These are phyloP conservation scores for Claviceps cyperi DNA, from an alignment of 2,329 filamentous ascomycete species.

Conservation along the genomic window DNA sequence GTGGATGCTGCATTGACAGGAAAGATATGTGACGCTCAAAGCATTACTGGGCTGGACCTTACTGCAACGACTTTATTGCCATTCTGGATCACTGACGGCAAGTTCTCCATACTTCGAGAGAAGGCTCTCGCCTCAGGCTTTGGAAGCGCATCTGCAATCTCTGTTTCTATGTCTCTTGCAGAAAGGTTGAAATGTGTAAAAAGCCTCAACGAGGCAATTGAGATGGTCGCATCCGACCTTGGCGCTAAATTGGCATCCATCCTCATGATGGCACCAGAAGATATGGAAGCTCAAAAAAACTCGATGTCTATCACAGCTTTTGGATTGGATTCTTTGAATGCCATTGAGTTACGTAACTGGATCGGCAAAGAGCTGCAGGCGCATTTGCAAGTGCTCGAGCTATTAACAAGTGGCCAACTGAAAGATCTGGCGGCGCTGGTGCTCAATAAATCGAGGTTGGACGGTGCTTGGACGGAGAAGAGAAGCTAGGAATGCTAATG, in stretches of 20 bases:
- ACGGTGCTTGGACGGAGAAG: constrained; percentile 8
- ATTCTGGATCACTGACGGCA: constrained; percentile 40
- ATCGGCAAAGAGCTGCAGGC: constrained; percentile 28
- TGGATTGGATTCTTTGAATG: constrained; percentile 33
- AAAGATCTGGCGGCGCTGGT: constrained; percentile 12
- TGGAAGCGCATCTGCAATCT: constrained; percentile 1
- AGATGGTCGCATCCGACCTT: constrained; percentile 12
- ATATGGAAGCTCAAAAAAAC: constrained; percentile 10
- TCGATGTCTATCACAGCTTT: constrained; percentile 13
- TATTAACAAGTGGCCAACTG: constrained; percentile 33
- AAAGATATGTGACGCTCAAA: constrained; percentile 27
- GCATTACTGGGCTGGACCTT: constrained; percentile 39
- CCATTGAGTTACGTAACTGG: constrained; percentile 37
- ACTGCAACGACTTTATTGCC: constrained; percentile 17
- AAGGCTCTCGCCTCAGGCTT: constrained; percentile 14
- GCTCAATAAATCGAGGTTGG: constrained; percentile 14
- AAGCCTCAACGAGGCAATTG: constrained; percentile 10
- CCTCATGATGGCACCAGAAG: constrained; percentile 13
- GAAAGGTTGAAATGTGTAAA: constrained; percentile 8
- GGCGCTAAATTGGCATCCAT: constrained; percentile 22
- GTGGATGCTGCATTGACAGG: constrained; percentile 36
- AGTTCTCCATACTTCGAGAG: constrained; percentile 35
- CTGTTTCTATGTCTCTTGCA: constrained; percentile 3
- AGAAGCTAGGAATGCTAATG: too few species aligned
- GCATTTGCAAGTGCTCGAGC: constrained; percentile 38